phyloP scores from a whole-genome alignment of 352 stramenopile species.

The Phytophthora hybrid region DNA sequence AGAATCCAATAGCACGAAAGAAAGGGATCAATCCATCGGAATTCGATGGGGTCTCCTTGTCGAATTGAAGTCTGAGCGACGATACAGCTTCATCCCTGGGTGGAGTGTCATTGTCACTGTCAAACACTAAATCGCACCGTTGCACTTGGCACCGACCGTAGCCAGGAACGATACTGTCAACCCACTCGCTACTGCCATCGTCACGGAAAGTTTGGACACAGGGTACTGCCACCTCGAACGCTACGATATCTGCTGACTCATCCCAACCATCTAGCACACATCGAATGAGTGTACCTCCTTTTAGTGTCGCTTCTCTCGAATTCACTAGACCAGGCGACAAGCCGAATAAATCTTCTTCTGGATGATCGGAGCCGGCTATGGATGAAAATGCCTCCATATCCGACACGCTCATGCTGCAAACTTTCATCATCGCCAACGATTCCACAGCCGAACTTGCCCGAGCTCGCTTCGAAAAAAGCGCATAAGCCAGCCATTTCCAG shows the following conservation, averaged over 20 bases:
- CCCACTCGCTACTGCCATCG: not conserved
- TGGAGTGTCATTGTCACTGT: not conserved
- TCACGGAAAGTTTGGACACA: not conserved
- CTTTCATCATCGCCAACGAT: not conserved
- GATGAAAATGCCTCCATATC: not conserved
- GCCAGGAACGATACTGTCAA: not conserved
- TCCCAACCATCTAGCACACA: not conserved
- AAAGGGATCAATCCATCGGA: not conserved
- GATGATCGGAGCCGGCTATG: not conserved
- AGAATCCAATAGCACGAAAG: not conserved
- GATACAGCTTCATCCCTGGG: not conserved
- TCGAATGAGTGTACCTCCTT: not conserved
- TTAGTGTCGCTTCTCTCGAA: not conserved
- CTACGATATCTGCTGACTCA: not conserved
- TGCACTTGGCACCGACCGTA: not conserved
- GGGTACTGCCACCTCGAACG: not conserved
- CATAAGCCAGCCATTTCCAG: not conserved
- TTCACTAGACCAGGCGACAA: not conserved
- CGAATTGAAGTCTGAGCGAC: not conserved
- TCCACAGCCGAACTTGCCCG: not conserved
- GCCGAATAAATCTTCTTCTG: not conserved
- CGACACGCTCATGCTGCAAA: not conserved
- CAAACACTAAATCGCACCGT: not conserved
- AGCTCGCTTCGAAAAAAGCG: not conserved
- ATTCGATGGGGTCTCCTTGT: not conserved